Evolutionary conservation across 116 monocot species (phyloP).

Genomic region (Posidonia oceanica): DNA sequence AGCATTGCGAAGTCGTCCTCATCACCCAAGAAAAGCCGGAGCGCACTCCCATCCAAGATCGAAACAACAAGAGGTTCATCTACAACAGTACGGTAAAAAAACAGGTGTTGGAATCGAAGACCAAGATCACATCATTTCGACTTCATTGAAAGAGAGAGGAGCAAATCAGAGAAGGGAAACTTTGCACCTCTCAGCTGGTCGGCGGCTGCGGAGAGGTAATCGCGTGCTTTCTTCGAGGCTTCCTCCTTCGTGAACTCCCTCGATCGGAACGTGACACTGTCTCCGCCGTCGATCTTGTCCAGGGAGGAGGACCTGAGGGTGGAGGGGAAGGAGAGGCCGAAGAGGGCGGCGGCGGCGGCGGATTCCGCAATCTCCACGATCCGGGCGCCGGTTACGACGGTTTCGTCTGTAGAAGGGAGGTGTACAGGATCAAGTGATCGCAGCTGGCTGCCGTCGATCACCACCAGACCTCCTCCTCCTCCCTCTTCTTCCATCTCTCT

Average conservation of each 20-base stretch:
- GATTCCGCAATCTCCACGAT: constrained; percentile 19
- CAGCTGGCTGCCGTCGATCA: constrained; percentile 33
- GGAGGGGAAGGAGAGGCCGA: constrained; percentile 25
- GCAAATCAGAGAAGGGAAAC: neutral
- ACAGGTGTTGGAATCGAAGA: neutral
- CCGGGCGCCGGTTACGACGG: constrained; percentile 15
- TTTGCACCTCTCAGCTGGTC: constrained; percentile 29
- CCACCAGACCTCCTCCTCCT: constrained; percentile 18
- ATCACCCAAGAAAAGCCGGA: constrained; percentile 13
- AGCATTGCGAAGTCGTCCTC: constrained; percentile 42
- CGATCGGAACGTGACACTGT: neutral
- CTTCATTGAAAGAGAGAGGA: neutral
- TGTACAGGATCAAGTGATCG: constrained; percentile 8
- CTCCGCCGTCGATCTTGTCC: constrained; percentile 8
- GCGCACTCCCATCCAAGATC: constrained; percentile 27
- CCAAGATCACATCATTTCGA: neutral
- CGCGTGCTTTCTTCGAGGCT: constrained; percentile 3
- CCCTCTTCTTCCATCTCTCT: neutral
- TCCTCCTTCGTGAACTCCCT: constrained; percentile 15
- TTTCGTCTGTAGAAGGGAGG: constrained; percentile 5
- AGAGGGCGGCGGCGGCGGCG: constrained; percentile 22
- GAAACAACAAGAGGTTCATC: constrained; percentile 53
- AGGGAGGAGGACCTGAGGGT: constrained; percentile 21
- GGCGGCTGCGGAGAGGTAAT: constrained; percentile 23
- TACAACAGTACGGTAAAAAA: neutral